A percentile compares a stretch with the other conserved stretches of the same genome.
Evolutionary conservation across 164 flowering plant genomes (phyloP).

Genomic region (Vitis riparia): DNA sequence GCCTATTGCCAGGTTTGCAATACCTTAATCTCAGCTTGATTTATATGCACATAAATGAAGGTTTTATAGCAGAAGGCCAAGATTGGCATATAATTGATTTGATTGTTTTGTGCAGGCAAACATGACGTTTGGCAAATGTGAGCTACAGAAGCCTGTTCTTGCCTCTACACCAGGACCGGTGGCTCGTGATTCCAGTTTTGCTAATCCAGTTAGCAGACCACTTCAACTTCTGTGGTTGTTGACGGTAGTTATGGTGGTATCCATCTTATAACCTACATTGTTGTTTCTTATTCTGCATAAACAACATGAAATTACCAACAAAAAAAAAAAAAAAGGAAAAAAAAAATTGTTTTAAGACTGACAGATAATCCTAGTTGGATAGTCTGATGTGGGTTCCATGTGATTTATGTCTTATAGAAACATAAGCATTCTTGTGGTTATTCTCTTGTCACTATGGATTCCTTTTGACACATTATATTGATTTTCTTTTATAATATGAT

Average conservation of each 20-base stretch:
- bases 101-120: slow-evolving; percentile 49
- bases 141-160: slow-evolving; percentile 30
- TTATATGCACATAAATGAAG: not conserved
- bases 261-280: not conserved
- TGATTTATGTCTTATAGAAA: no score
- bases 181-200: slow-evolving; percentile 13
- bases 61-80: not conserved
- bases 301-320: not conserved
- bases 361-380: no score
- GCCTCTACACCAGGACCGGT: slow-evolving; percentile 16
- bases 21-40: not conserved
- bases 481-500: no score
- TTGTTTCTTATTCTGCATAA: not conserved
- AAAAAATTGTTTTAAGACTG: no score
- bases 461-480: no score
- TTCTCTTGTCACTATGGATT: no score
- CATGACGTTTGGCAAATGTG: slow-evolving; percentile 61
- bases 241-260: slow-evolving; percentile 8
- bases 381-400: no score
- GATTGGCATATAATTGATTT: not conserved
- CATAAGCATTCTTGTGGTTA: no score
- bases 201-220: slow-evolving; percentile 4
- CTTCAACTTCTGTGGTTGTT: slow-evolving; percentile 20
- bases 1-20: slow-evolving; percentile 69
- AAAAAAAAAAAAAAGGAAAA: no score